phyloP scores from a whole-genome alignment of 2,329 filamentous ascomycete species.

The Alternaria angustiovoidea region DNA sequence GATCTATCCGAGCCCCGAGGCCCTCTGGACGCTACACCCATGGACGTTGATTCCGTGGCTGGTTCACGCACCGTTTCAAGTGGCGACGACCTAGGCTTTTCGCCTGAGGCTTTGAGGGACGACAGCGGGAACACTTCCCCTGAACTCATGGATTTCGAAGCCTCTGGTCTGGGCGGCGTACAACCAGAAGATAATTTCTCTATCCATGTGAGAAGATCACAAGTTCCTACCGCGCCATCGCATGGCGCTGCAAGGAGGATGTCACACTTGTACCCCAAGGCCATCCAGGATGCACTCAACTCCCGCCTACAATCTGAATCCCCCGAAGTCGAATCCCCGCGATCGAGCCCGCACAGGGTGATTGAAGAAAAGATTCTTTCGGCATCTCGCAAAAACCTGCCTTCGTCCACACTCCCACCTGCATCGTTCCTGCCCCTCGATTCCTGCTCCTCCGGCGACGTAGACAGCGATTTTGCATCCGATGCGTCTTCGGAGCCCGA shows the following conservation, averaged over 20 bases:
- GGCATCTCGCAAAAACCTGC: conserved; percentile 70
- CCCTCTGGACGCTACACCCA: conserved; percentile 29
- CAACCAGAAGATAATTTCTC: conserved; percentile 65
- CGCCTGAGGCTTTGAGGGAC: conserved; percentile 38
- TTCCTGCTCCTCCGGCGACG: conserved; percentile 45
- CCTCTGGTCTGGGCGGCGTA: conserved; percentile 66
- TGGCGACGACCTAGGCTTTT: conserved; percentile 49
- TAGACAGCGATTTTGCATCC: conserved; percentile 49
- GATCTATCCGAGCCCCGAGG: conserved; percentile 44
- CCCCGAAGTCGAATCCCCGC: conserved; percentile 12
- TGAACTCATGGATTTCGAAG: conserved; percentile 53
- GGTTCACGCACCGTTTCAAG: conserved; percentile 42
- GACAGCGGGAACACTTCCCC: conserved; percentile 35
- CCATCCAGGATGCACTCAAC: conserved; percentile 47
- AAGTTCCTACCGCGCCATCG: conserved; percentile 20
- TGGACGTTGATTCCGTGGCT: conserved; percentile 37
- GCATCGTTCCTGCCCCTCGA: conserved; percentile 55
- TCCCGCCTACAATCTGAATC: conserved; percentile 10
- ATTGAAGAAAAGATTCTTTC: conserved; percentile 73
- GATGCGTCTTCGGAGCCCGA: conserved; percentile 44
- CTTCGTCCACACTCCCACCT: conserved; percentile 55
- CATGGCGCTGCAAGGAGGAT: conserved; percentile 11
- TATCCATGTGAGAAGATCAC: conserved; percentile 59
- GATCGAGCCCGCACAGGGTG: conserved; percentile 19
- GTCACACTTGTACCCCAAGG: conserved; percentile 33